Evolutionary conservation across 352 stramenopile species (phyloP), one percentile per base, ranked within the genome.

Genomic region (Phytophthora melonis): DNA sequence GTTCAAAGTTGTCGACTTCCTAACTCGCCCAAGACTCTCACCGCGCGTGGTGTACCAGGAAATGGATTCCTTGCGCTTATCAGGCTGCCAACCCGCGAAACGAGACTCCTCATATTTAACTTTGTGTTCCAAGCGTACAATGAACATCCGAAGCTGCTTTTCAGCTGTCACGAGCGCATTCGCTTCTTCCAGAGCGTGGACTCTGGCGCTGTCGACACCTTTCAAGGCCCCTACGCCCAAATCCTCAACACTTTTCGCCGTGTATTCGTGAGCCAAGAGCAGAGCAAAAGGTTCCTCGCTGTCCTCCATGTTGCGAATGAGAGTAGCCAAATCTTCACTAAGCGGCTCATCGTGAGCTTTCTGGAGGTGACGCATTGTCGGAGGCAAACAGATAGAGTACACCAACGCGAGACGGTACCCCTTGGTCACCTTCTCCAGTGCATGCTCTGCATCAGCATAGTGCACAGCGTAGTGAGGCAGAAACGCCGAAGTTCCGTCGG

Each of bases 211-310:
- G 13, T 77, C 69, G 13, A 57, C 23, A 0, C 69, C 63, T 49
- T 76, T 68, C 30, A 72, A 45, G 13, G 69, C 69, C 3, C 41
- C 58, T 10, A 30, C 53, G 14, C 69, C 69, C 13, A 66, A 21
- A 45, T 54, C 27, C 19, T 41, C 16, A 8, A 77, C 66, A 25
- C 55, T 68, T 25, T 68, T 71, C 52, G 55, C 45, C 18, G 63
- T 72, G 18, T 72, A 76, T 39, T 68, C 57, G 39, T 76, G 69
- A 14, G 27, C 64, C 10, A 76, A 16, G 7, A 76, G 32, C n/a
- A 76, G 13, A 21, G 58, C 63, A 53, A 68, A 68, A 13, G 41
- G 59, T 23, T 86, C 64, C 21, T 83, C 84, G 58, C 84, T 74
- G 19, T 54, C 76, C 53, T 80, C 70, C 60, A 75, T 72, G 45